phyloP scores from a whole-genome alignment of 345 rosid species.

The Populus euphratica region DNA sequence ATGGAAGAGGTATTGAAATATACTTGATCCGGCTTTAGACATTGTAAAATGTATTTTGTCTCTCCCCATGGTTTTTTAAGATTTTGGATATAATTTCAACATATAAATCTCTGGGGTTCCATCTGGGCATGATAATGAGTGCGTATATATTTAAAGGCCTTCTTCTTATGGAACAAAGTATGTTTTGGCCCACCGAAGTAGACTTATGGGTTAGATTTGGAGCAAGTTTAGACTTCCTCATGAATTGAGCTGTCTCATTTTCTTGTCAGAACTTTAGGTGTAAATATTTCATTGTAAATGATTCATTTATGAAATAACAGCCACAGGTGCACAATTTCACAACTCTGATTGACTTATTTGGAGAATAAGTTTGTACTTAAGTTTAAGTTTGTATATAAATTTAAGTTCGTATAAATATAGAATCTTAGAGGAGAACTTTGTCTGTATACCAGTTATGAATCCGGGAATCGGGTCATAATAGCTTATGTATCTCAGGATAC shows the following conservation, averaged over 20 bases:
- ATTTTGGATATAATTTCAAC: not conserved
- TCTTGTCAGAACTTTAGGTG: not conserved
- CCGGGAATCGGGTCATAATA: too few relatives aligned
- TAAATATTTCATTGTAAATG: not conserved
- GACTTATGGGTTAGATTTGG: not conserved
- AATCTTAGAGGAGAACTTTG: too few relatives aligned
- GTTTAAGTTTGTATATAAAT: too few relatives aligned
- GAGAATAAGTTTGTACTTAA: too few relatives aligned
- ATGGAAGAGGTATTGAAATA: constrained; percentile 80
- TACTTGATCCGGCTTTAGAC: not conserved
- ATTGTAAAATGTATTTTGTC: not conserved
- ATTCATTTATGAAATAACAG: not conserved
- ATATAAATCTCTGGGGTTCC: not conserved
- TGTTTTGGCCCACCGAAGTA: not conserved
- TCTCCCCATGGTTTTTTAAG: not conserved
- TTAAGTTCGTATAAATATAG: too few relatives aligned
- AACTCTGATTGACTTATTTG: too few relatives aligned
- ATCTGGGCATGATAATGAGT: not conserved
- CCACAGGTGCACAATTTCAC: too few relatives aligned
- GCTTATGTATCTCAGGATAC: constrained; percentile 61
- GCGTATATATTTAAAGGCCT: not conserved
- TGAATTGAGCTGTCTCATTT: not conserved
- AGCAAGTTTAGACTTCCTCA: not conserved
- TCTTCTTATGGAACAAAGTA: not conserved
- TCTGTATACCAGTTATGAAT: too few relatives aligned